These are phyloP conservation scores for Exophiala xenobiotica DNA, from an alignment of 2,329 filamentous ascomycete genomes.

Conservation along the genomic window DNA sequence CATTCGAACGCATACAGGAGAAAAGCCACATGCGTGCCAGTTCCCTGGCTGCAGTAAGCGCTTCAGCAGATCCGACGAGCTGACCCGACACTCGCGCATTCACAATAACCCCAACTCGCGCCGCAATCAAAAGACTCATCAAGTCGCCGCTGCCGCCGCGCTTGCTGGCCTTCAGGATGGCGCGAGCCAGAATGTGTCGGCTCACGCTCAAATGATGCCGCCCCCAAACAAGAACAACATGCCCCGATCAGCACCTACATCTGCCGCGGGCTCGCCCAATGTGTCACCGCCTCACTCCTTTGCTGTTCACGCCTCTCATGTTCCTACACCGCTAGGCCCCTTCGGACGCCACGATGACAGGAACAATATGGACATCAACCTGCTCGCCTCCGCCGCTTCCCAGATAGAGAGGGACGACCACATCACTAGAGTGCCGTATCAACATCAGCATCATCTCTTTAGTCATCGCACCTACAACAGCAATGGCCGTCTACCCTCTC, in stretches of 20 bases:
- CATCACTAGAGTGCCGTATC: constrained; percentile 39
- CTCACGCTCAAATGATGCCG: constrained; percentile 68
- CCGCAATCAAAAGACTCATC: constrained; percentile 80
- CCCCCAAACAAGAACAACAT: constrained; percentile 70
- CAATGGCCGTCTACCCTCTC: constrained; percentile 67
- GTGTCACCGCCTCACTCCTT: constrained; percentile 93
- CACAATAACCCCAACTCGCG: constrained; percentile 98
- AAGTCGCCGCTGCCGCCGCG: constrained; percentile 58
- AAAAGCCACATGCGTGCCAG: constrained; percentile 96
- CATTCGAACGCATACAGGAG: constrained; percentile 94
- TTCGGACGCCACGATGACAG: constrained; percentile 53
- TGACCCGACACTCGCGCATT: constrained; percentile 95
- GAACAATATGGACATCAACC: constrained; percentile 62
- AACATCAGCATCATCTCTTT: constrained; percentile 49
- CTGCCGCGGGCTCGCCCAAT: constrained; percentile 86
- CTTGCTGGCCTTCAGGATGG: constrained; percentile 55
- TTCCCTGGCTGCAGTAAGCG: constrained; percentile 96
- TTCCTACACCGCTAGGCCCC: constrained; percentile 46
- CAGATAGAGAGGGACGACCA: constrained; percentile 65
- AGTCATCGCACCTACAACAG: constrained; percentile 45
- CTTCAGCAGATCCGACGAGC: constrained; percentile 93
- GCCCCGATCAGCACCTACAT: constrained; percentile 83
- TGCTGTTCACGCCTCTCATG: constrained; percentile 47
- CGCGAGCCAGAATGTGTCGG: constrained; percentile 42
- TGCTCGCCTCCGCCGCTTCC: constrained; percentile 68